A percentile compares a stretch with the other conserved stretches of the same genome.
Conservation (phyloP, 768 basidiomycete species). For the Kwoniella botswanensis region DNA sequence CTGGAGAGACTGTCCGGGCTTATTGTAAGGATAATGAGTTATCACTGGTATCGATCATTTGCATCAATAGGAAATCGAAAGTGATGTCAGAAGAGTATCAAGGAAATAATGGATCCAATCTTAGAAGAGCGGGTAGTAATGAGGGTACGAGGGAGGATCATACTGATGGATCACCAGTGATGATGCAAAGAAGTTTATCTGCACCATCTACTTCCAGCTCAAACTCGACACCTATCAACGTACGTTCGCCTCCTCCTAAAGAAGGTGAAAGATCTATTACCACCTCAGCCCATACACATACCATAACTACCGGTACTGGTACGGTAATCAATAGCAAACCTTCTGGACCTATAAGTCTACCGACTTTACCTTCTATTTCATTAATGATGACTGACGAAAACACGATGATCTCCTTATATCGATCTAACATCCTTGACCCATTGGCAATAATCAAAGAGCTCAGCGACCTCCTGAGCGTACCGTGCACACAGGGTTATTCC, state of each 20-base stretch:
- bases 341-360: too few species aligned
- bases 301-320: not conserved
- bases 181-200: slow-evolving; percentile 6
- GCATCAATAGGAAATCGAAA: slow-evolving; percentile 21
- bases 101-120: not conserved
- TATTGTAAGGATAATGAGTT: slow-evolving; percentile 44
- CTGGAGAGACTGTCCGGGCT: slow-evolving; percentile 46
- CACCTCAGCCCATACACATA: not conserved
- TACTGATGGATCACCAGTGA: not conserved
- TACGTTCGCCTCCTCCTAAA: too few species aligned
- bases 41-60: slow-evolving; percentile 39
- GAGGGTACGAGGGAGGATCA: not conserved
- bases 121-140: too few species aligned
- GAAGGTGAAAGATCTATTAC: too few species aligned
- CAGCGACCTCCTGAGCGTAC: slow-evolving; percentile 28
- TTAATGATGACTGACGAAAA: slow-evolving; percentile 32
- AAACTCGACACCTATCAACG: not conserved
- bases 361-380: not conserved
- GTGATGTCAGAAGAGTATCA: not conserved
- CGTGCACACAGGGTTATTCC: not conserved
- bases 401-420: slow-evolving; percentile 37
- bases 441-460: slow-evolving; percentile 43
- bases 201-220: not conserved
- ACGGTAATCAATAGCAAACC: too few species aligned
- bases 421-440: slow-evolving; percentile 46